Conservation (phyloP, 306 rosid species). For the Citrullus colocynthis region DNA sequence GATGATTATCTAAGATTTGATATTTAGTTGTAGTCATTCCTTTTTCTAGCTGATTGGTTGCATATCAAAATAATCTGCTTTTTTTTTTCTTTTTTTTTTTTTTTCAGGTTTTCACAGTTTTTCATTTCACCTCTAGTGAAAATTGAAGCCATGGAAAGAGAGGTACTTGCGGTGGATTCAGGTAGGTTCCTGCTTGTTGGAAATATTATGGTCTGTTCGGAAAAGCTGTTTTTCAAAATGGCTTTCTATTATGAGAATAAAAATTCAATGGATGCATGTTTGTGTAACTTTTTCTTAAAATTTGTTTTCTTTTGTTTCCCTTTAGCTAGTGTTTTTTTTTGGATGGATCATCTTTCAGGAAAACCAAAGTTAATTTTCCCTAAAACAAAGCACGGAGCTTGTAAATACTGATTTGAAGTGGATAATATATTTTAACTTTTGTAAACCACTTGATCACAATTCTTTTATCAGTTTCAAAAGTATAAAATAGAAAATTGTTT, state of each 20-base stretch:
- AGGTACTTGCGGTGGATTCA: slow-evolving; percentile 93
- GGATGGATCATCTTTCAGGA: background rate
- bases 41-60: background rate
- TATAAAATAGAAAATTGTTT: background rate
- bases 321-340: background rate
- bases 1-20: background rate
- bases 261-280: background rate
- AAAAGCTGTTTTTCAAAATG: background rate
- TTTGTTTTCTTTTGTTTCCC: background rate
- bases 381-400: background rate
- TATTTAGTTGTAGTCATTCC: background rate
- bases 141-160: slow-evolving; percentile 91
- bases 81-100: slow-evolving; percentile 9
- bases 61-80: slow-evolving; percentile 8
- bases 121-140: slow-evolving; percentile 90
- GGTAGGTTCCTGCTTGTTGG: slow-evolving; percentile 26
- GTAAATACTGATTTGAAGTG: background rate
- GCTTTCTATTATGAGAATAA: background rate
- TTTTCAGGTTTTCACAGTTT: slow-evolving; percentile 82
- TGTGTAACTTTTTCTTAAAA: background rate
- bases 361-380: background rate
- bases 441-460: background rate
- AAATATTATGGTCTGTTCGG: background rate
- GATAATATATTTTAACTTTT: background rate
- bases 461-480: background rate